Percentiles rank a stretch among this genome's conserved stretches.
These are phyloP conservation scores for Apiospora marii DNA, from an alignment of 2,329 filamentous ascomycete species.

Conservation along the genomic window DNA sequence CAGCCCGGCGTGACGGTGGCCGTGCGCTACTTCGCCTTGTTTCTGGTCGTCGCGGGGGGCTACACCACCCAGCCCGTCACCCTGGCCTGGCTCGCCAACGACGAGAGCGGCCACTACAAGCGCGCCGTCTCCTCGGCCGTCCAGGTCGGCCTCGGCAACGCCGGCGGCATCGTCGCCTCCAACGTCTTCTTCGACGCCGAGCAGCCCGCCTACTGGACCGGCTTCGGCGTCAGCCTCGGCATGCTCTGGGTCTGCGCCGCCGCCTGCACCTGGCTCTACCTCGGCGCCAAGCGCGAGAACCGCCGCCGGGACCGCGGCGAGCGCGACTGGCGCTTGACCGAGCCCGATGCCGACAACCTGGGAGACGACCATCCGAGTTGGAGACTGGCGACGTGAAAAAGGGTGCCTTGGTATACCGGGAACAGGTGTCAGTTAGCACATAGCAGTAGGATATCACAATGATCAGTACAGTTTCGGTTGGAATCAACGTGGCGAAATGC, in stretches of 20 bases:
- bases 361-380: conserved; percentile 57
- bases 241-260: conserved; percentile 45
- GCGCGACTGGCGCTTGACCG: conserved; percentile 50
- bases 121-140: conserved; percentile 56
- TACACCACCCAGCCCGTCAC: conserved; percentile 44
- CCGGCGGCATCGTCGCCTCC: conserved; percentile 46
- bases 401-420: neutral
- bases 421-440: neutral
- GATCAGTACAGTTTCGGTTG: neutral
- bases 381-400: conserved; percentile 25
- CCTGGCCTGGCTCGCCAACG: conserved; percentile 61
- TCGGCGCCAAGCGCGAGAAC: conserved; percentile 54
- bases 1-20: conserved; percentile 27
- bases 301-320: conserved; percentile 54
- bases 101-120: conserved; percentile 61
- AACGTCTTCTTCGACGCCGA: conserved; percentile 47
- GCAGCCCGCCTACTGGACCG: conserved; percentile 45
- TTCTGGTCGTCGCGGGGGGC: conserved; percentile 46
- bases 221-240: conserved; percentile 44
- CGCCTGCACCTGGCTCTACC: conserved; percentile 34
- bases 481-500: neutral
- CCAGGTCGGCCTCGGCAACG: conserved; percentile 59
- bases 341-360: conserved; percentile 51
- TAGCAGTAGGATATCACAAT: neutral
- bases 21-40: conserved; percentile 46